These are phyloP conservation scores for Endoconidiophora polonica DNA, from an alignment of 2,329 filamentous ascomycete species.

Conservation along the genomic window DNA sequence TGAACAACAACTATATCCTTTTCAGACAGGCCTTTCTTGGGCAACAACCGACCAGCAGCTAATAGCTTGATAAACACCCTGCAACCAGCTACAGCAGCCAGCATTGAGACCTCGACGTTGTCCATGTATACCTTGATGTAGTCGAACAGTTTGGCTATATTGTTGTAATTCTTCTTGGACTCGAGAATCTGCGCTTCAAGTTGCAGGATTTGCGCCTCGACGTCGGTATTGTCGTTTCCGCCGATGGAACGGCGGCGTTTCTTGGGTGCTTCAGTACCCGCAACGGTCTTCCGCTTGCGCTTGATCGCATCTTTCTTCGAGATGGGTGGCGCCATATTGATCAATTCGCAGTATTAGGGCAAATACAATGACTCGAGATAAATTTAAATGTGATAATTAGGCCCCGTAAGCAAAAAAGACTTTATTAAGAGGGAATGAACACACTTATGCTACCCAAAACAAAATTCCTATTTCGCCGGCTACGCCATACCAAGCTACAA, in stretches of 20 bases:
- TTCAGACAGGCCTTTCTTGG: conserved; percentile 48
- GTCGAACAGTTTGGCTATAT: conserved; percentile 57
- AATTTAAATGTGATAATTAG: background rate
- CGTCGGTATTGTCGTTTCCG: conserved; percentile 30
- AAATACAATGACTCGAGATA: background rate
- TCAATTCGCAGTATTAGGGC: background rate
- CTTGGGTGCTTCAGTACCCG: conserved; percentile 24
- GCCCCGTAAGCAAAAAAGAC: background rate
- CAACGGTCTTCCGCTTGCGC: conserved; percentile 31
- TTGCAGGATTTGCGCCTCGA: conserved; percentile 49
- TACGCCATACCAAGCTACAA: background rate
- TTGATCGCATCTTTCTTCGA: conserved; percentile 23
- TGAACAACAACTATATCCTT: conserved; percentile 57
- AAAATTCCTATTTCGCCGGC: background rate
- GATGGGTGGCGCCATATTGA: conserved; percentile 11
- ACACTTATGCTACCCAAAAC: no score
- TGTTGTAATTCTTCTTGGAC: conserved; percentile 83
- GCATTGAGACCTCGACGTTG: conserved; percentile 38
- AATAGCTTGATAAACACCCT: conserved; percentile 72
- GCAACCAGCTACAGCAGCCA: conserved; percentile 67
- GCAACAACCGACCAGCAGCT: conserved; percentile 52
- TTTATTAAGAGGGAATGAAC: background rate
- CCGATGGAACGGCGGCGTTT: conserved; percentile 36
- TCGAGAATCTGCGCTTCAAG: conserved; percentile 71
- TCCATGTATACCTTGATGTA: conserved; percentile 31